phyloP scores from a whole-genome alignment of 176 grass and related monocot species.

The Musa itinerans region DNA sequence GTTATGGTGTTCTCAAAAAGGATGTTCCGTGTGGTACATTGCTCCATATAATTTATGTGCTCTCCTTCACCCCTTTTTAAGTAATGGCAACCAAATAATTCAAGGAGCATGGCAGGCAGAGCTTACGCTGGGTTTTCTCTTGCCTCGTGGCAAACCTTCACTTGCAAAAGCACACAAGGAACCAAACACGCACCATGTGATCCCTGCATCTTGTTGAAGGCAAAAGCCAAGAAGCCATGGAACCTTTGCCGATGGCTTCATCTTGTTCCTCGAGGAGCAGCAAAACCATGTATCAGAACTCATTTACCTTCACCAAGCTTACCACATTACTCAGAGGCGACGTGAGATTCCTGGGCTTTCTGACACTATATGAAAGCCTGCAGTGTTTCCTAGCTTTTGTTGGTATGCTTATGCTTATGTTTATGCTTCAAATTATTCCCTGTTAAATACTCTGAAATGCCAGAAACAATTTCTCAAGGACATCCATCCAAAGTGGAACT shows the following conservation, averaged over 20 bases:
- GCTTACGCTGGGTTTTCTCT: not conserved
- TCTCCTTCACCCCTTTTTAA: not conserved
- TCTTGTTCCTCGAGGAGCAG: not conserved
- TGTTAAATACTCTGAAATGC: not conserved
- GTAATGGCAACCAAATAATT: not conserved
- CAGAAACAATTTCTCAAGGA: constrained; percentile 41
- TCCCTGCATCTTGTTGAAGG: constrained; percentile 2
- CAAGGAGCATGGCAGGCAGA: not conserved
- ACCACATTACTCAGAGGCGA: constrained; percentile 23
- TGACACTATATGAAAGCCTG: too few relatives aligned
- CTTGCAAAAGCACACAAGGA: constrained; percentile 1
- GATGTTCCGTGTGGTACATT: not conserved
- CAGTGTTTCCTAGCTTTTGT: too few relatives aligned
- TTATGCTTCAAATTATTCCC: too few relatives aligned
- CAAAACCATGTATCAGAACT: constrained; percentile 10
- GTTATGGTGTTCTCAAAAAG: not conserved
- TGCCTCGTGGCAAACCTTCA: not conserved
- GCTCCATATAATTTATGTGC: not conserved
- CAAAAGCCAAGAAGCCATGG: constrained; percentile 3
- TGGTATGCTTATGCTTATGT: too few relatives aligned
- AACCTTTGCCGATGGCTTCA: not conserved
- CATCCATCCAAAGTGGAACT: constrained; percentile 25
- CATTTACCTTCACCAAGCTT: constrained; percentile 32
- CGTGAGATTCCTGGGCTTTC: too few relatives aligned
- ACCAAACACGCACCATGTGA: constrained; percentile 6